A percentile compares a stretch with the other conserved stretches of the same genome.
These are phyloP conservation scores for Plasmodium vivax DNA, from an alignment of 169 alveolate genomes.

Conservation along the genomic window DNA sequence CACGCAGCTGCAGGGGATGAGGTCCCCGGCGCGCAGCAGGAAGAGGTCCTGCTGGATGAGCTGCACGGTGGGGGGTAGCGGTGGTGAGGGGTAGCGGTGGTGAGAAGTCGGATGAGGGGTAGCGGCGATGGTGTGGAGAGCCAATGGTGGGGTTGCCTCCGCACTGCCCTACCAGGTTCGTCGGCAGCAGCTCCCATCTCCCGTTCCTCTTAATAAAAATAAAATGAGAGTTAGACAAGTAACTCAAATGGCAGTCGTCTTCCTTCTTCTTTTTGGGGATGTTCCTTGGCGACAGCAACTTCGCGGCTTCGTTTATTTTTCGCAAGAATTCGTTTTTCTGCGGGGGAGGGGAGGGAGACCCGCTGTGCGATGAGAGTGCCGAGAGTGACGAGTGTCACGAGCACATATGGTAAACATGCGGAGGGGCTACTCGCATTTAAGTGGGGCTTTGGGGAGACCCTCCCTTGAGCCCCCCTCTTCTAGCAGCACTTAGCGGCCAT, in stretches of 20 bases:
- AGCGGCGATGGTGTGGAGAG: too few relatives aligned
- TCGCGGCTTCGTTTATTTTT: constrained; percentile 43
- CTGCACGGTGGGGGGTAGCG: background rate
- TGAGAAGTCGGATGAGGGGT: background rate
- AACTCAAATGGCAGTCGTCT: constrained; percentile 23
- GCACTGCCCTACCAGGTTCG: constrained; percentile 17
- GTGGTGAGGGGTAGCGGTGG: background rate
- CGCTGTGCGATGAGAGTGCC: background rate
- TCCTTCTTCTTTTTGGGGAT: constrained; percentile 29
- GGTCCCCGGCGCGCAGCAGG: constrained; percentile 54
- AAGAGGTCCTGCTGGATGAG: constrained; percentile 64
- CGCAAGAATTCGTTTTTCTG: constrained; percentile 26
- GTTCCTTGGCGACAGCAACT: constrained; percentile 13
- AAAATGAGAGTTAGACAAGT: constrained; percentile 29
- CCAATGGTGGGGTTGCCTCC: background rate
- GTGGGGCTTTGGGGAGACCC: background rate
- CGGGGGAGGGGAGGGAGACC: background rate
- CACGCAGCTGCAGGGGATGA: constrained; percentile 45
- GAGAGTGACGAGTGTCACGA: background rate
- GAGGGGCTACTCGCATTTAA: background rate
- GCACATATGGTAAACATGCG: background rate
- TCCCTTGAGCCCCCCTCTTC: background rate
- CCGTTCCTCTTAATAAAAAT: constrained; percentile 41
- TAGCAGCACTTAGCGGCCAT: background rate
- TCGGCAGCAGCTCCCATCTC: constrained; percentile 61